Evolutionary conservation across 805 yeast species (phyloP).

Genomic region (Candida sanyiensis): DNA sequence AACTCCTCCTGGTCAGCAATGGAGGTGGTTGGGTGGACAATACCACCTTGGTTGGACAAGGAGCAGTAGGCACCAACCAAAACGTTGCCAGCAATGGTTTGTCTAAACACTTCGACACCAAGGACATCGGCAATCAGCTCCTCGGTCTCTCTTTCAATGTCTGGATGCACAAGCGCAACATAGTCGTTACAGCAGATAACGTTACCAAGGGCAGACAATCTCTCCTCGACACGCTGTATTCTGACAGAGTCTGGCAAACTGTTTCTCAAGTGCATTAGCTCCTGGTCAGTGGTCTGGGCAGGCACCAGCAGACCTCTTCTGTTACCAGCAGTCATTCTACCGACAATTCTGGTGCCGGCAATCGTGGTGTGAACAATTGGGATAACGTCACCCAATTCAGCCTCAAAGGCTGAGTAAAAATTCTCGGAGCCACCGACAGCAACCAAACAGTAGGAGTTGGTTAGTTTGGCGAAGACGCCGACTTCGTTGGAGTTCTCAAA

Average conservation of each 20-base stretch:
- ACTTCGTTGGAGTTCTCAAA: constrained; percentile 86
- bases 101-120: constrained; percentile 98
- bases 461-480: constrained; percentile 91
- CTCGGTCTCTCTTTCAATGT: constrained; percentile 98
- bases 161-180: constrained; percentile 98
- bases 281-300: constrained; percentile 97
- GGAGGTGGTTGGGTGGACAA: constrained; percentile 96
- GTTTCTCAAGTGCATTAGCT: constrained; percentile 94
- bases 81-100: constrained; percentile 97
- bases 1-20: constrained; percentile 98
- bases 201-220: constrained; percentile 93
- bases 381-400: constrained; percentile 91
- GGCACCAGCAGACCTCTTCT: constrained; percentile 97
- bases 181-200: constrained; percentile 98
- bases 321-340: constrained; percentile 98
- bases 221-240: constrained; percentile 96
- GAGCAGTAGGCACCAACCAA: constrained; percentile 95
- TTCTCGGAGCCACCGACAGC: constrained; percentile 94
- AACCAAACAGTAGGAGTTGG: constrained; percentile 93
- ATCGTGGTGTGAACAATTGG: constrained; percentile 97
- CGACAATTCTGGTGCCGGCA: constrained; percentile 96
- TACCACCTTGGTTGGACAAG: constrained; percentile 93
- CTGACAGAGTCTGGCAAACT: constrained; percentile 91
- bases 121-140: constrained; percentile 96
- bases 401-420: constrained; percentile 91